A percentile compares a stretch with the other conserved stretches of the same genome.
These are phyloP conservation scores for Salvia splendens DNA, from an alignment of 257 asterid species.

Conservation along the genomic window DNA sequence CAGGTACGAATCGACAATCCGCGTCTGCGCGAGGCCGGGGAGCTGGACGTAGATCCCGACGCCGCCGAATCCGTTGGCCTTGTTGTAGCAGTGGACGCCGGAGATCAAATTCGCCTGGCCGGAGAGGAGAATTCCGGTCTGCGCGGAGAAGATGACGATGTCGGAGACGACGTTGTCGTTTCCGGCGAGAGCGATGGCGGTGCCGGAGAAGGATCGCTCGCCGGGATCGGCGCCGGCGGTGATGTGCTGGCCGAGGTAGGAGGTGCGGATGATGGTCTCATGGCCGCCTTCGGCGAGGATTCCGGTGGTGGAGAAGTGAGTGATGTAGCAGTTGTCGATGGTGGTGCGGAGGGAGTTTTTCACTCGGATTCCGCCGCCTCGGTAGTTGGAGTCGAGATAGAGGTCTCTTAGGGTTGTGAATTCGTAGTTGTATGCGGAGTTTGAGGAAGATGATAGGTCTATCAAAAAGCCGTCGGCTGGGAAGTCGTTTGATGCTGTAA, in stretches of 20 bases:
- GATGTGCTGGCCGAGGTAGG: conserved; percentile 75
- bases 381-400: conserved; percentile 56
- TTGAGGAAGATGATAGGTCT: conserved; percentile 59
- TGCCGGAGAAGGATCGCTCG: conserved; percentile 69
- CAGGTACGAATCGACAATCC: conserved; percentile 71
- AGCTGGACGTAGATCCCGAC: conserved; percentile 65
- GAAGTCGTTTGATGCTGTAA: conserved; percentile 69
- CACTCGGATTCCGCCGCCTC: conserved; percentile 81
- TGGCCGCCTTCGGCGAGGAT: conserved; percentile 69
- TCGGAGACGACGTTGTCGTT: conserved; percentile 77
- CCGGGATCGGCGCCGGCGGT: conserved; percentile 78
- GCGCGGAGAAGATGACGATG: conserved; percentile 36
- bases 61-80: conserved; percentile 90
- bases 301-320: conserved; percentile 72
- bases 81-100: conserved; percentile 90
- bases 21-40: conserved; percentile 73
- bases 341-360: conserved; percentile 64
- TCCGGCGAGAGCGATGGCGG: conserved; percentile 61
- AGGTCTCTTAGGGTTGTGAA: conserved; percentile 71
- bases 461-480: conserved; percentile 60
- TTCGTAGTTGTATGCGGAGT: conserved; percentile 56
- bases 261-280: conserved; percentile 69
- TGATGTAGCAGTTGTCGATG: conserved; percentile 81
- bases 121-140: conserved; percentile 56
- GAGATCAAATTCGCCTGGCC: conserved; percentile 76